Evolutionary conservation across 371 early-diverging fungal genomes (phyloP).

Genomic region (Mortierella sp.): DNA sequence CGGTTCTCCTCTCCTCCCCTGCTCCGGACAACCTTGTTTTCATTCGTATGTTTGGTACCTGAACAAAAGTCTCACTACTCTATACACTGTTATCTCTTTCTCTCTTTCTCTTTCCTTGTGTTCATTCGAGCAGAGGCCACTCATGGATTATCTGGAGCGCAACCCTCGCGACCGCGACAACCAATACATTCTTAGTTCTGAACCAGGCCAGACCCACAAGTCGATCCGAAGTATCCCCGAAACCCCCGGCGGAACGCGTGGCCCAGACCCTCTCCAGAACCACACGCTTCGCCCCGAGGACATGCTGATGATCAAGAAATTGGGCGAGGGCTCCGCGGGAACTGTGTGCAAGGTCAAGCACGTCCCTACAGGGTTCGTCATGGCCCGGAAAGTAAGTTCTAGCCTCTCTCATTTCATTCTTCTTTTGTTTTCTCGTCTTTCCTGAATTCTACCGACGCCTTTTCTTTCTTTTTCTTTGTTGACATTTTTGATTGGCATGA

Average conservation of each 20-base stretch:
- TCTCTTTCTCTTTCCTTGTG: not conserved
- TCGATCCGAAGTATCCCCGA: slow-evolving; percentile 55
- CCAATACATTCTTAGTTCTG: slow-evolving; percentile 33
- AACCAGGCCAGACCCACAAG: slow-evolving; percentile 24
- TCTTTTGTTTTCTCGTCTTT: not conserved
- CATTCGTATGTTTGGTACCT: not conserved
- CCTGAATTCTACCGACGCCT: not conserved
- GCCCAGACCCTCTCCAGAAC: slow-evolving; percentile 55
- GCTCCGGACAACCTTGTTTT: not conserved
- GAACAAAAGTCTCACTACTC: not conserved
- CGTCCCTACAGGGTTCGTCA: slow-evolving; percentile 81
- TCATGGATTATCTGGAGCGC: slow-evolving; percentile 44
- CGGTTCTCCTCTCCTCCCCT: not conserved
- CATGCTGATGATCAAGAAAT: slow-evolving; percentile 51
- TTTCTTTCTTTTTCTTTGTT: slow-evolving; percentile 3
- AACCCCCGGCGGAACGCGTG: slow-evolving; percentile 56
- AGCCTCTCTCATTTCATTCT: too few species aligned
- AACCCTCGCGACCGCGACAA: slow-evolving; percentile 51
- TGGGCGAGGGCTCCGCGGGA: slow-evolving; percentile 97
- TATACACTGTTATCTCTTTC: not conserved
- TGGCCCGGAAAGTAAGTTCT: slow-evolving; percentile 92
- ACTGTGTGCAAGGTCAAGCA: slow-evolving; percentile 92
- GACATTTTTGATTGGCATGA: not conserved
- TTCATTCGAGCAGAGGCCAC: slow-evolving; percentile 25
- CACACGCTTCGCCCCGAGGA: slow-evolving; percentile 56